These are phyloP conservation scores for Lachnellula hyalina DNA, from an alignment of 2,329 filamentous ascomycete species.

Conservation along the genomic window DNA sequence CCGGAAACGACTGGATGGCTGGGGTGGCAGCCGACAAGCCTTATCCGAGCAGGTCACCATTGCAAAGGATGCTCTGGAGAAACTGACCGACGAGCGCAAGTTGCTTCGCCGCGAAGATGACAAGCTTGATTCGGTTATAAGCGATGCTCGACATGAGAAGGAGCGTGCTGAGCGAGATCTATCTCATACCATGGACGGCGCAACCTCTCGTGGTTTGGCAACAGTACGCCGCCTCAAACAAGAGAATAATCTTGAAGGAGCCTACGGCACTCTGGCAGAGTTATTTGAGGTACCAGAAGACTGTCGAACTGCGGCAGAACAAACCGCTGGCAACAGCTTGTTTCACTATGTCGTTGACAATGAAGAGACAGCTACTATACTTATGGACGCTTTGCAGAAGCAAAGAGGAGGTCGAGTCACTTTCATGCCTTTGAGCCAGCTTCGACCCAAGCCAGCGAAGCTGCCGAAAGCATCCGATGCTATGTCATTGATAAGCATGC, in stretches of 20 bases:
- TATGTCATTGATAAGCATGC: conserved; percentile 78
- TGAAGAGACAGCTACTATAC: conserved; percentile 75
- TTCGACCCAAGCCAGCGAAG: conserved; percentile 66
- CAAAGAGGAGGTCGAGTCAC: conserved; percentile 82
- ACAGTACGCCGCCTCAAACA: conserved; percentile 78
- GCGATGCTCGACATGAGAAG: conserved; percentile 70
- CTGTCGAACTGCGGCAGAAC: conserved; percentile 85
- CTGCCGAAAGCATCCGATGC: conserved; percentile 84
- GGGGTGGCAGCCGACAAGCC: conserved; percentile 66
- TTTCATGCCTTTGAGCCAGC: conserved; percentile 85
- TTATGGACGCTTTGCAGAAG: conserved; percentile 74
- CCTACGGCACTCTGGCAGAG: conserved; percentile 89
- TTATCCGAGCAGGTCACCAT: conserved; percentile 69
- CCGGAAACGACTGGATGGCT: conserved; percentile 69
- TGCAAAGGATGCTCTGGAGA: conserved; percentile 74
- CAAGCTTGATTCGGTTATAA: conserved; percentile 72
- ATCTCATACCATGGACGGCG: conserved; percentile 81
- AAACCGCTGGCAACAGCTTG: conserved; percentile 84
- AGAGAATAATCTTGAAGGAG: conserved; percentile 73
- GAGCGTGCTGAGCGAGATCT: conserved; percentile 73
- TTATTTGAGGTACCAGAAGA: conserved; percentile 80
- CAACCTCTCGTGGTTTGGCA: conserved; percentile 81
- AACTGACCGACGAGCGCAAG: conserved; percentile 80
- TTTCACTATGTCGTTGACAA: conserved; percentile 97
- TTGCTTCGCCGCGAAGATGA: conserved; percentile 84